Evolutionary conservation across 371 early-diverging fungal species (phyloP), one percentile per base, ranked within the genome.

Genomic region (Apophysomyces elegans): DNA sequence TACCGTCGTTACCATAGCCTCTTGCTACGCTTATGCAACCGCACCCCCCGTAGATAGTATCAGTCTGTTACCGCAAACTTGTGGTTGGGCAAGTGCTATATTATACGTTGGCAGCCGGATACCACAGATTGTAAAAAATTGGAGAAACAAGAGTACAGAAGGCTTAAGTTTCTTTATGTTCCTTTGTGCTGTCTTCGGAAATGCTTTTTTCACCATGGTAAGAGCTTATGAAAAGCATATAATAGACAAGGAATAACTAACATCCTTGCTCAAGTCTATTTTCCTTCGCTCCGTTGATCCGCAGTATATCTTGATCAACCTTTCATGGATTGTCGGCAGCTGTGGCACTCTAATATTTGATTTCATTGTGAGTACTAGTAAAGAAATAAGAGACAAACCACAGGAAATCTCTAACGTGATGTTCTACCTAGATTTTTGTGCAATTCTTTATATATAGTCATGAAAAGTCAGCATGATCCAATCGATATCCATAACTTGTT

Each of bases 121-220:
- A 21, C 95, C 95, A 1, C 95, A 95, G 67, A 86, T 95, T 56
- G 75, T 88, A 37, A 87, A 86, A 75, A 92, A 92, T 69, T 84
- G 78, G 74, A 70, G 78, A 21, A 79, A 86, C 41, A 78, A 88
- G 73, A 90, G 91, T 8, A 86, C 86, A 37, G 87, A 91, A 56
- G 94, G 94, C 0, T 79, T 95, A 37, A 86, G 91, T 32, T 65
- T 90, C 46, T 80, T 82, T 65, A 91, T 95, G 89, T 95, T 95
- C 70, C 60, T 85, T 16, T 88, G 88, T 68, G 89, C 92, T n/a
- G 84, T 92, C 8, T 61, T 90, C 64, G 94, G 93, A 16, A 95
- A 95, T 73, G 56, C 88, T 1, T 86, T 92, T 12, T 94, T 66
- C 56, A 66, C 76, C 6, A 64, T 67, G 75, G 79, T 78, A 69